Base-by-base conservation (phyloP, 2,329 filamentous ascomycete species). In the Verticillium zaregamsianum region DNA sequence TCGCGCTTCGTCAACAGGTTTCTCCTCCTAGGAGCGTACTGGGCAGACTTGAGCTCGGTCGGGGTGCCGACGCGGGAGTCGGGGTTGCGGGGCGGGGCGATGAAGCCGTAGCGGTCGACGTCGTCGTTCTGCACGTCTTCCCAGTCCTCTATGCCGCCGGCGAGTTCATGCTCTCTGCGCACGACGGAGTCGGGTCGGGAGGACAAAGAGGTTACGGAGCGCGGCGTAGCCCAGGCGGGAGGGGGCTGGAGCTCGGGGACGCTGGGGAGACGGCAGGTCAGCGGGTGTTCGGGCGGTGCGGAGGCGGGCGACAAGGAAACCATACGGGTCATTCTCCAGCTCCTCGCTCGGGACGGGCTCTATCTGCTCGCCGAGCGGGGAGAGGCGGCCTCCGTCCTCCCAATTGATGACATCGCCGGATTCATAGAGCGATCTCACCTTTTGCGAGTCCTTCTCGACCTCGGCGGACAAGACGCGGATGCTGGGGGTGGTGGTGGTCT, bases 71-170 rank as follows among this genome's bases (percentile, higher is more conserved):
- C 71, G 35, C 77, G 76, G 23, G 81, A 78, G 8, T 72, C 71
- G n/a, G 58, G 62, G 17, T 76, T 76, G 39, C 77, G 77, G 17
- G 78, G 79, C 54, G 76, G 70, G 59, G 73, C 81, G 68, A 90
- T 90, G 74, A 90, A 90, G 63, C 87, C 87, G 69, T 89, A 90
- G 69, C 87, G 82, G 74, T 90, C 87, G 64, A 90, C 83, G 70
- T 86, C 82, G 58, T 77, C 79, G 35, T 81, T 84, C 59, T 86
- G 77, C 2, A 90, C 76, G 66, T 89, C 84, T 68, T 89, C 83
- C 86, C 86, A 90, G 68, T 90, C 86, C 70, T 90, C 87, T 23
- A 88, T 76, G 17, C 85, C 84, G 56, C 85, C 84, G 15, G 83
- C 84, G 49, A 82, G 73, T 68, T 86, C 82, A 63, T 79, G 77